Percentiles rank a stretch among this genome's conserved stretches.
Conservation (phyloP, 2,329 filamentous ascomycete genomes). For the Neopestalotiopsis sp. region DNA sequence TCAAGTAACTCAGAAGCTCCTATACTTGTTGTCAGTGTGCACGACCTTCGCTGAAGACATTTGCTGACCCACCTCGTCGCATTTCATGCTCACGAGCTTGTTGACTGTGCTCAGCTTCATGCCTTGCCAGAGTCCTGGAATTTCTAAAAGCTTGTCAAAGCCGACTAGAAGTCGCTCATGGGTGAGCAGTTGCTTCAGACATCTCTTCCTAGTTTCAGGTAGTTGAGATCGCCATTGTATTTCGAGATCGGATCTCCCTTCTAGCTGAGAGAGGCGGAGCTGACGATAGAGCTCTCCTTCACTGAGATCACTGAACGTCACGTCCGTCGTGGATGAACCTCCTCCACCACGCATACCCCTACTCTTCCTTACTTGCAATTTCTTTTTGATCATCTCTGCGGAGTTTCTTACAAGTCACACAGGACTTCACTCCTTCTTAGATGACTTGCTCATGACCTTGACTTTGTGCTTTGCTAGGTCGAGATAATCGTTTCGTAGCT, state of each 20-base stretch:
- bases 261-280: not conserved
- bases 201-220: not conserved
- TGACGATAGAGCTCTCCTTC: not conserved
- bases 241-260: not conserved
- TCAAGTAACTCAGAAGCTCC: not conserved
- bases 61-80: not conserved
- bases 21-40: not conserved
- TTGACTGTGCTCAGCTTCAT: not conserved
- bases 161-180: not conserved
- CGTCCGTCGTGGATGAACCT: not conserved
- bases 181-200: not conserved
- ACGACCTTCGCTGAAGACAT: not conserved
- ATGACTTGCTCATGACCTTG: too few relatives aligned
- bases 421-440: too few relatives aligned
- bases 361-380: too few relatives aligned
- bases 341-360: too few relatives aligned
- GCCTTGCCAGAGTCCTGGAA: not conserved
- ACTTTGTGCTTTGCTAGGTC: too few relatives aligned
- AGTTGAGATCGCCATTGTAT: not conserved
- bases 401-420: too few relatives aligned
- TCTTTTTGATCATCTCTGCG: too few relatives aligned
- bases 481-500: too few relatives aligned
- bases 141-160: not conserved
- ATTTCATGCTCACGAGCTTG: not conserved
- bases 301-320: not conserved